A percentile compares a stretch with the other conserved stretches of the same genome.
phyloP scores from a whole-genome alignment of 1,284 basidiomycete species.

The Singerocomus inundabilis region DNA sequence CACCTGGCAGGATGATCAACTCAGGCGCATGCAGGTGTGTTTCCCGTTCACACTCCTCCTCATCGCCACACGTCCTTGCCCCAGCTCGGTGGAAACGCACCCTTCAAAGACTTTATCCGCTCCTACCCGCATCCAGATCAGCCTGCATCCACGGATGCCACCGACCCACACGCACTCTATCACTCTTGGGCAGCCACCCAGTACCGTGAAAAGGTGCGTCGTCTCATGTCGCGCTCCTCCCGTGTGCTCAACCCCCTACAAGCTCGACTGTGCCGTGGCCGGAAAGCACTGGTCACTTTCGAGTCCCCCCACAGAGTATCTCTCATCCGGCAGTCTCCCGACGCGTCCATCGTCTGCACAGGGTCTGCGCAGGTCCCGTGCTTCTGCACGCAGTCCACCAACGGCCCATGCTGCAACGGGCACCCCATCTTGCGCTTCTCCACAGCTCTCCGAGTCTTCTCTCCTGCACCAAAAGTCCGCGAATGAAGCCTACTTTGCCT shows the following conservation, averaged over 20 bases:
- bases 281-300: constrained; percentile 73
- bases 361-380: constrained; percentile 73
- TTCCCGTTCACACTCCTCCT: constrained; percentile 7
- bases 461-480: constrained; percentile 58
- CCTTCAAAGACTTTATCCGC: constrained; percentile 77
- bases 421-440: constrained; percentile 39
- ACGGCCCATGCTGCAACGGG: constrained; percentile 31
- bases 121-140: constrained; percentile 68
- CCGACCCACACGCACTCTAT: constrained; percentile 79
- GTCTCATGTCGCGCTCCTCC: background rate
- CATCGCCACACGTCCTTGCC: constrained; percentile 15
- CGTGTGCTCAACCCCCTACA: constrained; percentile 13
- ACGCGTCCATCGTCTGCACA: constrained; percentile 64
- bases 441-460: constrained; percentile 41
- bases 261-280: constrained; percentile 72
- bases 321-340: constrained; percentile 37
- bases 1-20: constrained; percentile 89
- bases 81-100: constrained; percentile 82
- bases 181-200: constrained; percentile 90
- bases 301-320: constrained; percentile 50
- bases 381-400: constrained; percentile 53
- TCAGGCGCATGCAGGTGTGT: constrained; percentile 84
- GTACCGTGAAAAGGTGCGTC: constrained; percentile 82
- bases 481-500: constrained; percentile 77
- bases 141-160: constrained; percentile 72